Evolutionary conservation across 352 stramenopile species (phyloP).

Genomic region (Blastocystis sp.): DNA sequence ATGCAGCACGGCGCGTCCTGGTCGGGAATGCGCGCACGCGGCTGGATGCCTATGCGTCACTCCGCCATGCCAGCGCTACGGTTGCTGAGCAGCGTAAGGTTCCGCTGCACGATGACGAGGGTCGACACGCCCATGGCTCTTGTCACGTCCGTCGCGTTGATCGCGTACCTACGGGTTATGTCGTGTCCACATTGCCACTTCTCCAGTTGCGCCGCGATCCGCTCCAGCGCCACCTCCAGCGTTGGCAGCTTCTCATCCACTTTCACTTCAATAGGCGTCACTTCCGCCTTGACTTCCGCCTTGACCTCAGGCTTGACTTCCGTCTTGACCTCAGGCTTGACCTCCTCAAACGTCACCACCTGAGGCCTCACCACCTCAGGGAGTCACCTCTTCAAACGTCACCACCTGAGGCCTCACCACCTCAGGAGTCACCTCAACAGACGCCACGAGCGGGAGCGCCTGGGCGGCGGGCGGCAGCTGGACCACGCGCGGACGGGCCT

Average conservation of each 20-base stretch:
- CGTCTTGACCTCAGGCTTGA: too few species aligned
- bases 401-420: too few species aligned
- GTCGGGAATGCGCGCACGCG: constrained; percentile 8
- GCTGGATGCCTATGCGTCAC: background rate
- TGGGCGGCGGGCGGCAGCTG: too few species aligned
- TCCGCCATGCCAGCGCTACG: background rate
- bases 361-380: too few species aligned
- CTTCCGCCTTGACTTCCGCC: too few species aligned
- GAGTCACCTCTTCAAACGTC: too few species aligned
- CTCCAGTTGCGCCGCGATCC: background rate
- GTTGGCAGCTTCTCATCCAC: background rate
- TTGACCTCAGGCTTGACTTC: too few species aligned
- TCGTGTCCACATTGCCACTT: background rate
- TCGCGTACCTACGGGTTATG: background rate
- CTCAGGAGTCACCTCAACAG: too few species aligned
- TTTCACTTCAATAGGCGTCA: background rate
- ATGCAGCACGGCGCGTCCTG: background rate
- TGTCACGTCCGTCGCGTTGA: background rate
- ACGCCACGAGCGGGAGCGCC: too few species aligned
- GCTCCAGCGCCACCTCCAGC: background rate
- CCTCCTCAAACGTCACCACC: too few species aligned
- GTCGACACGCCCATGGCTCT: background rate
- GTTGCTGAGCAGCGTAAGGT: background rate
- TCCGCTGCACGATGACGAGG: background rate
- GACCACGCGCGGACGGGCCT: too few species aligned